phyloP scores from a whole-genome alignment of 2,329 filamentous ascomycete species.

The Botryosphaeria agaves region DNA sequence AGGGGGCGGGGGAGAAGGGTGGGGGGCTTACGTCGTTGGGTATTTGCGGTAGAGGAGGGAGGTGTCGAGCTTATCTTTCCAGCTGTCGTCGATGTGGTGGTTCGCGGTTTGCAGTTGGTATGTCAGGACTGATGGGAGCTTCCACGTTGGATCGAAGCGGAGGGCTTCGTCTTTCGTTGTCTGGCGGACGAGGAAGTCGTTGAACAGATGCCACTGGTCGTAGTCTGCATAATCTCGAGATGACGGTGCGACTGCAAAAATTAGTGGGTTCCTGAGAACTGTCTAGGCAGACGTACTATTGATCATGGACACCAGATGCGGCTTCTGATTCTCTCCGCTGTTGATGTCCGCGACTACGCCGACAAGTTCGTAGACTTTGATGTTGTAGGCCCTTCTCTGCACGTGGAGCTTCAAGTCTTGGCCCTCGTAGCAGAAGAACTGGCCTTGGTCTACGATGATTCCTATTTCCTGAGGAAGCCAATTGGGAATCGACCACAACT shows the following conservation, averaged over 20 bases:
- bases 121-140: conserved; percentile 70
- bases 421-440: conserved; percentile 89
- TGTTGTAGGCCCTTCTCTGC: conserved; percentile 60
- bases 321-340: conserved; percentile 65
- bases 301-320: conserved; percentile 80
- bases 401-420: conserved; percentile 70
- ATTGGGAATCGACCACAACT: conserved; percentile 74
- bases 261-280: background rate
- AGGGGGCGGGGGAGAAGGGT: too few relatives aligned
- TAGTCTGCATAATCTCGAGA: conserved; percentile 39
- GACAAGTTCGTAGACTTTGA: conserved; percentile 80
- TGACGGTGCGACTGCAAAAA: conserved; percentile 42
- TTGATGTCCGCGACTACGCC: conserved; percentile 85
- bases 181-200: conserved; percentile 82
- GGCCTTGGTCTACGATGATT: conserved; percentile 75
- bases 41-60: conserved; percentile 66
- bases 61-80: conserved; percentile 74
- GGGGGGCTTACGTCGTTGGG: conserved; percentile 27
- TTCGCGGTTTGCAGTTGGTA: conserved; percentile 72
- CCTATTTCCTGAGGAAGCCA: conserved; percentile 93
- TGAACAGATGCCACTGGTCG: conserved; percentile 88
- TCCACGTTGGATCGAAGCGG: conserved; percentile 82
- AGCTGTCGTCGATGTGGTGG: conserved; percentile 67
- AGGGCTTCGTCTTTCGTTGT: conserved; percentile 70
- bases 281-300: conserved; percentile 42